Evolutionary conservation across 2,329 filamentous ascomycete species (phyloP), one percentile per base, ranked within the genome.

Genomic region (Alternaria sp.): DNA sequence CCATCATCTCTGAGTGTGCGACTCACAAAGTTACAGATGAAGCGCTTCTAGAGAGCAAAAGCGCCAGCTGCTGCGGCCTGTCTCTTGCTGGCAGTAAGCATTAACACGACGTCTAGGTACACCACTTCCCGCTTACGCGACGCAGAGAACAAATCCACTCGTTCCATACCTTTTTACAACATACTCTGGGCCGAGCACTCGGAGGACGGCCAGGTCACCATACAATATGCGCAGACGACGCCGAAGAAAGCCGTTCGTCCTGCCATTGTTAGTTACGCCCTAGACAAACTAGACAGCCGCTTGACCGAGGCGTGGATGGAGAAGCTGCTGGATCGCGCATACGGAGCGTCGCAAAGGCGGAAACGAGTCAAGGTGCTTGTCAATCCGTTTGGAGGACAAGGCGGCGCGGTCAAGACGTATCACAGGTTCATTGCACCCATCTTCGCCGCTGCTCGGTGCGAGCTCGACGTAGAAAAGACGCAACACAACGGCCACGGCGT

Each of bases 351-450:
- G 2, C 86, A 90, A 70, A 84, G 84, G 52, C 84, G 83, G 57
- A 95, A 93, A 77, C 87, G 92, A 45, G 88, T 95, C 62, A 96
- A 95, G 76, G 88, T 98, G 11, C 81, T 98, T 41, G 84, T 99
- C 61, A 99, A 99, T 76, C 95, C 95, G 0, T 90, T 93, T 69
- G 92, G 93, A 13, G 95, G 95, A 0, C 90, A 92, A 40, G 94
- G 94, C 14, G 80, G 81, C 39, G 94, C 93, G 1, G 80, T 86
- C 61, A 90, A 87, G 72, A 84, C 88, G 63, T 98, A 93, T 84
- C 80, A 88, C 56, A 85, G 84, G 42, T 84, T 94, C 63, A 90
- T 93, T 44, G 88, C 89, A 71, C 93, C 94, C 8, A 85, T 99
- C 33, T 88, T 99, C 61, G 86, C 88, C 14, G 93, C 93, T 0